Evolutionary conservation across 2,329 filamentous ascomycete genomes (phyloP), one percentile per base, ranked within the genome.

Genomic region (Epichloe brachyelytri): DNA sequence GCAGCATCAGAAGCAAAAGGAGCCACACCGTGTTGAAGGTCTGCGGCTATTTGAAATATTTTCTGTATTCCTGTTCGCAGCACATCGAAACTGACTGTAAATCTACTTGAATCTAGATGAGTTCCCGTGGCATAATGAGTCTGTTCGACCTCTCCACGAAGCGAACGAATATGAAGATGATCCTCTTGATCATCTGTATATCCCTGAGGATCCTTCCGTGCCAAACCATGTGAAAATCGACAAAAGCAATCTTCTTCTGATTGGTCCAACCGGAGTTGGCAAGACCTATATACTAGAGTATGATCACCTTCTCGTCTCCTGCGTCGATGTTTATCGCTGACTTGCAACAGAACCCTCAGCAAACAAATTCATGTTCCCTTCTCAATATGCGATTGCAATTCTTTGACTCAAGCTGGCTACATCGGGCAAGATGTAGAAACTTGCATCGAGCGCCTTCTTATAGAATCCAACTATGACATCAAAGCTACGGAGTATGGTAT

Each of bases 371-470:
- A 93, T 54, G 89, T 97, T 0, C 93, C 93, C 0, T 95, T 96
- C 62, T 89, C 87, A 55, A 95, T 95, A 68, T 91, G 88, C 54
- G 91, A 97, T 67, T 97, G 91, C 67, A 96, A 93, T 48, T 87
- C 90, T 5, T 89, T 97, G 56, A 97, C 91, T 0, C 91, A 96
- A 69, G 91, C 91, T 4, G 91, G 93, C 26, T 98, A 98, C 61
- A 96, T 98, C 58, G 93, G 93, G 33, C 91, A 97, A 63, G 93
- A 98, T 63, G 91, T 91, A n/a, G 93, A 98, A 64, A 84, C 88
- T 0, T 96, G 91, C 60, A 88, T 98, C 40, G 88, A 96, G 62
- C 79, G 93, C 43, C 75, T 98, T 26, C 75, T 98, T 10, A 86
- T 94, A 51, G 89, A 94, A 53, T 83, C 91, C 8, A 91, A 94